Evolutionary conservation across 768 basidiomycete species (phyloP).

Genomic region (Trichaptum fuscoviolaceum): DNA sequence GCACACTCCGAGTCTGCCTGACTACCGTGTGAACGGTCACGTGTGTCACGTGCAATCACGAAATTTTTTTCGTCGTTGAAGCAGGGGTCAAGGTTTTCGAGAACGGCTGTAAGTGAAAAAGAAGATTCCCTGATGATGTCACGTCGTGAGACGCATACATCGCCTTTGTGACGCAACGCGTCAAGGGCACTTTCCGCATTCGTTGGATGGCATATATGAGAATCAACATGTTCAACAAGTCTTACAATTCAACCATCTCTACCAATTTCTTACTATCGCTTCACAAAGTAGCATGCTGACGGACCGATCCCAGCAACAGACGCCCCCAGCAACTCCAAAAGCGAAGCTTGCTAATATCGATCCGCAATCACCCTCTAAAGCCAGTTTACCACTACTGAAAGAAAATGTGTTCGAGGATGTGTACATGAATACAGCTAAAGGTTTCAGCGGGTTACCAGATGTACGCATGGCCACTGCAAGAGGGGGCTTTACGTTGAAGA

Average conservation of each 20-base stretch:
- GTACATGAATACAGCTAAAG: constrained; percentile 78
- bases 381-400: not conserved
- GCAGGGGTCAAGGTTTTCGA: no score
- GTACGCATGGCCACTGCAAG: constrained; percentile 66
- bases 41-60: no score
- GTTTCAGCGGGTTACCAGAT: constrained; percentile 38
- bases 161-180: not conserved
- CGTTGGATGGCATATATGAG: not conserved
- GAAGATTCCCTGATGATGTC: no score
- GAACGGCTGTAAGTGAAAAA: no score
- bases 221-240: not conserved
- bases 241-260: not conserved
- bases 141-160: constrained; percentile 10
- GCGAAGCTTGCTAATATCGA: not conserved
- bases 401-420: constrained; percentile 36
- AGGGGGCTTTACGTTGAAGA: constrained; percentile 33
- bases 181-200: not conserved
- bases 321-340: not conserved
- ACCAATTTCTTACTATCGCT: not conserved
- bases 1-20: no score
- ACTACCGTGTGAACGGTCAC: no score
- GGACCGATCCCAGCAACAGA: not conserved
- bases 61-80: no score
- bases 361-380: not conserved
- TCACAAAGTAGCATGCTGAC: not conserved